Evolutionary conservation across 352 stramenopile genomes (phyloP), one percentile per base, ranked within the genome.

Genomic region (Phytopythium delawarense): DNA sequence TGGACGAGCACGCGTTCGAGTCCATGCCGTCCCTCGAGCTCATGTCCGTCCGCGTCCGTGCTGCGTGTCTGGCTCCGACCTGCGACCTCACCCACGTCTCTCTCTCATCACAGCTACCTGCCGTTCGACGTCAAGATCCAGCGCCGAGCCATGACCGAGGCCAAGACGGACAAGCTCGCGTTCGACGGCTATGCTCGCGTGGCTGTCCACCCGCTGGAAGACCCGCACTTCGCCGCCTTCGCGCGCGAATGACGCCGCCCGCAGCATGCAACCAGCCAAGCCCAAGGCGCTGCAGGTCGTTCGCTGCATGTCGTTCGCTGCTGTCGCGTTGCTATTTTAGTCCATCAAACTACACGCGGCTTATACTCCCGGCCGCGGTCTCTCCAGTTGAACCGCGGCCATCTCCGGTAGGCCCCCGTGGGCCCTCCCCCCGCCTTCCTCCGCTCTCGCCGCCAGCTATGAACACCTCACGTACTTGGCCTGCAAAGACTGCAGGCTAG

Each of bases 1-100:
- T 94, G n/a, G 84, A 89, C 53, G 84, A 92, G 69, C 82, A 91
- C 62, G 76, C 82, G 15, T 92, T 92, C 50, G 32, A 79, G 7
- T 49, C 63, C 6, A 76, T 66, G 6, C 71, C 79, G 3, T 77
- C 72, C 9, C 70, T 94, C n/a, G 55, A 90, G 66, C 66, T 90
- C 64, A 89, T 91, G 81, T 91, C 63, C 25, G 71, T 70, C 51
- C 30, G 37, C 60, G 45, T 42, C 21, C 15, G 8, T 30, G 8
- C 18, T 49, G 4, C 8, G 3, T 44, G 42, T 13, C 44, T 58
- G 34, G 16, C 16, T 61, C 4, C 39, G 25, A 57, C 16, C 12
- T 40, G 35, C 12, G 35, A 40, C 20, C 23, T 48, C 23, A n/a
- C 25, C 12, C 9, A 16, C 7, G 7, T 53, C 20, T 34, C 46